phyloP scores from a whole-genome alignment of 257 asterid genomes.

The Rubia yunnanensis region DNA sequence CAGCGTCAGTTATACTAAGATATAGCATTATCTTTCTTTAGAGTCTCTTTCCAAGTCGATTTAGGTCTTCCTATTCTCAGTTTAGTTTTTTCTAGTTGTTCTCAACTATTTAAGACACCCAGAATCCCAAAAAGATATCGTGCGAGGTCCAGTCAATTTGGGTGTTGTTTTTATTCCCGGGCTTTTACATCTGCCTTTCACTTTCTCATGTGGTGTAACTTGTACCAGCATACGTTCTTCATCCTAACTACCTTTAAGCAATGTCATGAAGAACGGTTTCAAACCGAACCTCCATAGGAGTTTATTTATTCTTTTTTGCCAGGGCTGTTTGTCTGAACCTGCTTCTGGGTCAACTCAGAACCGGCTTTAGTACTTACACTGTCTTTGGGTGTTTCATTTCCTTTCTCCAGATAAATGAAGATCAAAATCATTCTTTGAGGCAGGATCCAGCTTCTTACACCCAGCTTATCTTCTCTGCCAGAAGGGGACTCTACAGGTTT shows the following conservation, averaged over 20 bases:
- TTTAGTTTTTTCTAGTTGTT: too few species aligned
- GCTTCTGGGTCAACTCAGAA: conserved; percentile 7
- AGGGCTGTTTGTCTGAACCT: not conserved
- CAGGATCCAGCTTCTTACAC: conserved; percentile 46
- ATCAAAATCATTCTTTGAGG: conserved; percentile 35
- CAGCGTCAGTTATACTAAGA: too few species aligned
- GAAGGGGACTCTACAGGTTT: conserved; percentile 76
- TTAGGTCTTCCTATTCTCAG: too few species aligned
- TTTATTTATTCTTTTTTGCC: not conserved
- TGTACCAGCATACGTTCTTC: not conserved
- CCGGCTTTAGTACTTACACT: not conserved
- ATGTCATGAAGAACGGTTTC: not conserved
- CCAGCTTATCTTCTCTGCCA: conserved; percentile 44
- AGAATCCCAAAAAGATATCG: not conserved
- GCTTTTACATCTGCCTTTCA: not conserved
- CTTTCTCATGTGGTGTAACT: not conserved
- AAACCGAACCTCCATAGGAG: not conserved
- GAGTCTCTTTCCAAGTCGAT: too few species aligned
- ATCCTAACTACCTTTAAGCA: not conserved
- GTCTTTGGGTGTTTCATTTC: conserved; percentile 7
- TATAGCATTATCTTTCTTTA: too few species aligned
- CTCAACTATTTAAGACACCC: too few species aligned
- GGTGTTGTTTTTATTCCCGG: not conserved
- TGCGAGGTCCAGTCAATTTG: not conserved
- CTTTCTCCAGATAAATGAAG: conserved; percentile 58